Evolutionary conservation across 139 green algal genomes (phyloP).

Genomic region (Diplosphaera chodatii): DNA sequence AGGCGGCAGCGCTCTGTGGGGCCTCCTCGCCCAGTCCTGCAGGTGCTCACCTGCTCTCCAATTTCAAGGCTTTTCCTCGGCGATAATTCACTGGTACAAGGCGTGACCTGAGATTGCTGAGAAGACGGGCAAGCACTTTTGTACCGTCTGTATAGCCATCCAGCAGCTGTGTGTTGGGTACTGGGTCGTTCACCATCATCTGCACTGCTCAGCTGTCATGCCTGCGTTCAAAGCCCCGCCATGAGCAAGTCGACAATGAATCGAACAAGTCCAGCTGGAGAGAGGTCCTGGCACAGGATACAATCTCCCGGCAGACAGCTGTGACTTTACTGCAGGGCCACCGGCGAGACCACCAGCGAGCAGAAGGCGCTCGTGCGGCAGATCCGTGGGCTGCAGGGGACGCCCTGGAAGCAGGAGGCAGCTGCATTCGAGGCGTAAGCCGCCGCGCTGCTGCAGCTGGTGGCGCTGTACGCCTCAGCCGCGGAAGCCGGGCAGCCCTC

Average conservation of each 20-base stretch:
- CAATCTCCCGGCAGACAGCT: too few relatives aligned
- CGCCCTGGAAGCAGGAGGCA: conserved; percentile 37
- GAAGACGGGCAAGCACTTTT: too few relatives aligned
- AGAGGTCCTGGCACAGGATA: too few relatives aligned
- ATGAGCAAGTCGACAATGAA: too few relatives aligned
- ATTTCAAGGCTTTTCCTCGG: too few relatives aligned
- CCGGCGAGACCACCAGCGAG: conserved; percentile 32
- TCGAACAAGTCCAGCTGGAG: too few relatives aligned
- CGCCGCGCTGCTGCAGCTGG: conserved; percentile 37
- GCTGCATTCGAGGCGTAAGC: conserved; percentile 43
- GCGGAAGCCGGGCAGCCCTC: background rate
- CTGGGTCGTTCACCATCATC: too few relatives aligned
- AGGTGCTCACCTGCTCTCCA: background rate
- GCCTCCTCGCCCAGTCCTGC: conserved; percentile 14
- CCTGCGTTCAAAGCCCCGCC: too few relatives aligned
- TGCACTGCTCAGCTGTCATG: background rate
- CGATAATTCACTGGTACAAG: too few relatives aligned
- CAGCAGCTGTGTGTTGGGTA: background rate
- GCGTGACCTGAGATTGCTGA: too few relatives aligned
- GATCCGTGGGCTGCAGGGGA: conserved; percentile 48
- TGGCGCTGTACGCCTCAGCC: conserved; percentile 22
- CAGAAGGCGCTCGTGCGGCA: conserved; percentile 60
- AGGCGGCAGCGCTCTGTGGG: conserved; percentile 26
- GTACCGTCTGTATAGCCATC: too few relatives aligned
- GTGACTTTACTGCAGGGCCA: too few relatives aligned